Evolutionary conservation across 2,329 filamentous ascomycete genomes (phyloP).

Genomic region (Fusarium compactum): DNA sequence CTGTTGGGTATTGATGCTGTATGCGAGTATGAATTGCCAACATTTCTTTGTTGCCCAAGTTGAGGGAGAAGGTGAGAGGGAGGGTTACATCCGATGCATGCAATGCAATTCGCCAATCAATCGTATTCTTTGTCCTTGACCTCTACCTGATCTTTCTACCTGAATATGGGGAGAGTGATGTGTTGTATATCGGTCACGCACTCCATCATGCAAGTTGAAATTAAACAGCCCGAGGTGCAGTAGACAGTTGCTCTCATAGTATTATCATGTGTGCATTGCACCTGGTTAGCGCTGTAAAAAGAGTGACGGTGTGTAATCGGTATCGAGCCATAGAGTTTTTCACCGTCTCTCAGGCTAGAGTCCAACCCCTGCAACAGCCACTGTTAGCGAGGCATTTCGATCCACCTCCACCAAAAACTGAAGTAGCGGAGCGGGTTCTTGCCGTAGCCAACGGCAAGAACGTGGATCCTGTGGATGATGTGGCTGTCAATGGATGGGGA

Average conservation of each 20-base stretch:
- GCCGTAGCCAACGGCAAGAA: slow-evolving; percentile 38
- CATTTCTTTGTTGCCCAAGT: slow-evolving; percentile 21
- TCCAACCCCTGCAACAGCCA: neutral
- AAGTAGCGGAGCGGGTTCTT: slow-evolving; percentile 34
- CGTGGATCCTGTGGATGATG: slow-evolving; percentile 44
- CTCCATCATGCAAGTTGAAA: slow-evolving; percentile 1
- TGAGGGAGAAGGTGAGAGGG: neutral
- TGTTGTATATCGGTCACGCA: slow-evolving; percentile 24
- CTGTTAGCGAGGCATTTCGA: neutral
- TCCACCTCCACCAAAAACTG: slow-evolving; percentile 16
- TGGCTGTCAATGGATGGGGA: slow-evolving; percentile 47
- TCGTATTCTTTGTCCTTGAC: neutral
- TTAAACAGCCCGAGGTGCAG: neutral
- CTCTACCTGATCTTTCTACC: slow-evolving; percentile 3
- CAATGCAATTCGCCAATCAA: slow-evolving; percentile 14
- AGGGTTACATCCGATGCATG: slow-evolving; percentile 31
- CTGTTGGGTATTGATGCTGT: slow-evolving; percentile 26
- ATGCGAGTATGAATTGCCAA: slow-evolving; percentile 16
- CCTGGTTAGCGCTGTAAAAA: slow-evolving; percentile 11
- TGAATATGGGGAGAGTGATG: slow-evolving; percentile 12
- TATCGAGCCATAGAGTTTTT: slow-evolving; percentile 39
- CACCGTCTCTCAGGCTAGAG: slow-evolving; percentile 31
- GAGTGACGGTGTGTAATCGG: slow-evolving; percentile 38
- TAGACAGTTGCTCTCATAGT: neutral
- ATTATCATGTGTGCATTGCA: neutral